phyloP scores from a whole-genome alignment of 306 rosid species.

The Begonia masoniana region DNA sequence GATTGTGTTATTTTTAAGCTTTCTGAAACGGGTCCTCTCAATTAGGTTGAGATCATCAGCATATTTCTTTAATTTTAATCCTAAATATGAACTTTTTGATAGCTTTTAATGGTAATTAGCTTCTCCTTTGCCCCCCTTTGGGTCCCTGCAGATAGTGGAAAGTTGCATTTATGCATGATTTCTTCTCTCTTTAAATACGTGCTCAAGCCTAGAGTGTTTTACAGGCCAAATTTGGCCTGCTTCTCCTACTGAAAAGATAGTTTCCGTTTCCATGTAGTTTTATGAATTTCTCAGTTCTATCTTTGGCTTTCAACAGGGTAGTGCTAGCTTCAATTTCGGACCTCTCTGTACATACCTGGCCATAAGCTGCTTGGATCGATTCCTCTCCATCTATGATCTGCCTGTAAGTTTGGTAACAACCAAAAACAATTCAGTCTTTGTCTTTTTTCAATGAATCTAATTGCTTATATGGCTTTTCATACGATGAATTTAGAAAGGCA shows the following conservation, averaged over 20 bases:
- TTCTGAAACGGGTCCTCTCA: not conserved
- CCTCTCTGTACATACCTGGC: constrained; percentile 73
- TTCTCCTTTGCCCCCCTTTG: not conserved
- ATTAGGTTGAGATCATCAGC: not conserved
- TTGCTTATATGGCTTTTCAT: not conserved
- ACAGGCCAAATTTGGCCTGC: not conserved
- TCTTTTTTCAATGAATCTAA: constrained; percentile 1
- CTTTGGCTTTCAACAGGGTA: not conserved
- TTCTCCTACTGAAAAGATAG: too few relatives aligned
- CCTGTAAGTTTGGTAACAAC: constrained; percentile 45
- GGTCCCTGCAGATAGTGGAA: not conserved
- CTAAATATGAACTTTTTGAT: too few relatives aligned
- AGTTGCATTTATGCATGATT: not conserved
- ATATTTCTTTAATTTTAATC: too few relatives aligned
- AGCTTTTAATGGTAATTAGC: too few relatives aligned
- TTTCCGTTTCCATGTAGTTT: too few relatives aligned
- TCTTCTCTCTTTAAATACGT: not conserved
- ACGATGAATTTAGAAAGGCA: constrained; percentile 37
- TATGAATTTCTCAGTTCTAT: too few relatives aligned
- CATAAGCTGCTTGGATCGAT: constrained; percentile 82
- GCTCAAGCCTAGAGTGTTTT: not conserved
- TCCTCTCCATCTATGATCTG: constrained; percentile 69
- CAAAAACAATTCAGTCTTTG: not conserved
- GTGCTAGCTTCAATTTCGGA: constrained; percentile 61
- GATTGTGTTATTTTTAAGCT: not conserved